Evolutionary conservation across 2,329 filamentous ascomycete genomes (phyloP), one percentile per base, ranked within the genome.

Genomic region (Hymenoscyphus linearis): DNA sequence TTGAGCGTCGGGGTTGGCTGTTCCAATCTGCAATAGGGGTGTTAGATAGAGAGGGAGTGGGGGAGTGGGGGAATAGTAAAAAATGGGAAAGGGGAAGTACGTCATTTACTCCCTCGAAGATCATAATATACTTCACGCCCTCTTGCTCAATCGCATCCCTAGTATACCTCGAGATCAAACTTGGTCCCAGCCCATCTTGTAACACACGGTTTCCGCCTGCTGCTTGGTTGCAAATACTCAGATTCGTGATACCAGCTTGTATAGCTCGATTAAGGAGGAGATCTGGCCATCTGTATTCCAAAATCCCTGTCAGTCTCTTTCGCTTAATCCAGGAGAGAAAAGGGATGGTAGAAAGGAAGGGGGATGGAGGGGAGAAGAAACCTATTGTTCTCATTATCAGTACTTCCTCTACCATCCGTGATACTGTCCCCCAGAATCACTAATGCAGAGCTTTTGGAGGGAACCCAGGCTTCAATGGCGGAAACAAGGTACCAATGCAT

Each of bases 101-200:
- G 67, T 89, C 86, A 68, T 89, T 88, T 26, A 89, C 85, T 25
- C 86, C 86, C 70, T 87, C 84, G 69, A 88, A 89, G 37, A 89
- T 78, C 75, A 89, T 79, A 26, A 82, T 81, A 68, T 85, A 88
- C 66, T 78, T 77, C 2, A 85, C 80, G 3, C 82, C 82, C 0
- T 80, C 77, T 36, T 84, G 81, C 0, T 80, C 72, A 1, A 89
- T 76, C 1, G 86, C 80, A 69, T 89, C 86, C 16, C 86, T 80
- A 68, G 86, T 81, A 64, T 88, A 80, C 3, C 86, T 81, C 50
- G 78, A 76, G 27, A 87, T 74, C 0, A 84, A 79, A 37, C 82
- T 83, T 2, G 86, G 86, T 0, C 86, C 86, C 0, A 87, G 76
- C 0, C 86, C 83, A 57, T 86, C 85, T 10, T 74, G 74, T 0